These are phyloP conservation scores for Anacardium occidentale DNA, from an alignment of 345 rosid species.

Conservation along the genomic window DNA sequence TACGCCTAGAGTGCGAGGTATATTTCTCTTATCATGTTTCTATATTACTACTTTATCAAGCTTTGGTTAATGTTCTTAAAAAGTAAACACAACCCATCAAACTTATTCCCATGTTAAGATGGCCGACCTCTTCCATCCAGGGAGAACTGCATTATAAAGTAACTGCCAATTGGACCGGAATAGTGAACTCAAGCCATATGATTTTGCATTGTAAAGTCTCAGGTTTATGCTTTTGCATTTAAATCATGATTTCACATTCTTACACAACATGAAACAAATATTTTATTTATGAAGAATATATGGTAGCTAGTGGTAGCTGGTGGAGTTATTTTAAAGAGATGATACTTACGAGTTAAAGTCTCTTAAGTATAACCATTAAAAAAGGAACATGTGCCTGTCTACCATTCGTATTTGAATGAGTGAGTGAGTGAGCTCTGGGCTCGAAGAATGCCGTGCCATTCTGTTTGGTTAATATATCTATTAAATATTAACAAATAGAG, in stretches of 20 bases:
- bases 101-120: too few species aligned
- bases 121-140: too few species aligned
- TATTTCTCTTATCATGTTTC: not conserved
- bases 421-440: conserved; percentile 54
- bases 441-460: conserved; percentile 37
- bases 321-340: conserved; percentile 1
- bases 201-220: too few species aligned
- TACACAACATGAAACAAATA: conserved; percentile 5
- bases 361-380: not conserved
- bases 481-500: conserved; percentile 3
- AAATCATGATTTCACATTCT: not conserved
- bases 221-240: too few species aligned
- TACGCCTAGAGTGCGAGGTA: conserved; percentile 82
- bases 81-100: too few species aligned
- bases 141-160: too few species aligned
- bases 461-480: not conserved
- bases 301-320: not conserved
- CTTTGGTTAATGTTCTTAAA: too few species aligned
- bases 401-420: conserved; percentile 24
- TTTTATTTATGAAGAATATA: not conserved
- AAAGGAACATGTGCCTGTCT: not conserved
- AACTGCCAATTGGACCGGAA: too few species aligned
- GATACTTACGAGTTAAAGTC: not conserved
- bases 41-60: too few species aligned
- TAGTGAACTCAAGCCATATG: too few species aligned